Evolutionary conservation across 108 stramenopile species (phyloP), one percentile per base, ranked within the genome.

Genomic region (Fragilaria crotonensis): DNA sequence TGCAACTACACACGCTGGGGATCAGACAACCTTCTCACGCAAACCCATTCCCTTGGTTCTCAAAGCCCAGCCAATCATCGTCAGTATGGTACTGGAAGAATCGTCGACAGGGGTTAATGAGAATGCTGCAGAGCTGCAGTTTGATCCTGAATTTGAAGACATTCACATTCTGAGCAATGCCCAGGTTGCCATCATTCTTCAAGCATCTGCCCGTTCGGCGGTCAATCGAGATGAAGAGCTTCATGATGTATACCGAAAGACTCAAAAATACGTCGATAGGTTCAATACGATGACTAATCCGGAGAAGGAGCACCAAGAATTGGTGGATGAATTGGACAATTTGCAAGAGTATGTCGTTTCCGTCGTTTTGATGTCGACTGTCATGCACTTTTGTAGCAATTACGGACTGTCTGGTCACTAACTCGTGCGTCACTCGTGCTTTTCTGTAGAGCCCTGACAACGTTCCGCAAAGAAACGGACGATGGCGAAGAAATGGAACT

Each of bases 241-340:
- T 7, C 73, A 92, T 36, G 90, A 92, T 41, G 87, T 92, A 0
- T 92, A 92, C 58, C 75, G 83, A 36, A 88, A 88, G 76, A 88
- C 87, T 1, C 90, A 92, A 51, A 81, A 83, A 54, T 92, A 92
- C 60, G 87, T 87, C 11, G 87, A 86, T 33, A 56, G 90, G 59
- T 92, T 82, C 71, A 92, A 88, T 60, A 81, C 83, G n/a, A 88
- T 92, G 90, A 83, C 85, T 20, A 88, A 88, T 63, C 78, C 77
- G 27, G 90, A 92, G 72, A 92, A 92, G 80, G 81, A 83, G 30
- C 68, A 84, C 59, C 78, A 81, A 71, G 90, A 92, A 67, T 48
- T 92, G 53, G 90, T 88, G 41, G 80, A 88, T 48, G 90, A 92
- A 64, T 60, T 92, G 66, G 90, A 92, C 73, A 92, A 92, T 64